Percentiles rank a stretch among this genome's conserved stretches.
phyloP scores from a whole-genome alignment of 1,284 basidiomycete species.

The Pyrrhoderma lamaoense region DNA sequence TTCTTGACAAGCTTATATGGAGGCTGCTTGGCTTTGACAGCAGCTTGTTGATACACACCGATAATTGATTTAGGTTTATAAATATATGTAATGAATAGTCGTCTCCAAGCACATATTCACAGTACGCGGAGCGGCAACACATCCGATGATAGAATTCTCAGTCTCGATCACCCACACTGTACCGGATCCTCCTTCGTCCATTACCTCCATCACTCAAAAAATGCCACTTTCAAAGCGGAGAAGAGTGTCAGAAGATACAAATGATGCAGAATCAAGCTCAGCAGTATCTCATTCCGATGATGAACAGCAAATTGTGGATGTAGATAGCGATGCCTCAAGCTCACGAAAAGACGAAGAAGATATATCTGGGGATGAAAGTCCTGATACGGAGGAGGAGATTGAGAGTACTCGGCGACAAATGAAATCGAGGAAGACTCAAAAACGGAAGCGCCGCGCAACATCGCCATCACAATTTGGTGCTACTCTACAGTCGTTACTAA shows the following conservation, averaged over 20 bases:
- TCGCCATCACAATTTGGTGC: slow-evolving; percentile 65
- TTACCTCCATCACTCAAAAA: too few species aligned
- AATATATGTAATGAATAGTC: too few species aligned
- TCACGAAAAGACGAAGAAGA: slow-evolving; percentile 24
- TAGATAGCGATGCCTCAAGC: slow-evolving; percentile 25
- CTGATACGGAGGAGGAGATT: slow-evolving; percentile 61
- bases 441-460: slow-evolving; percentile 73
- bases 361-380: slow-evolving; percentile 20
- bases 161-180: too few species aligned
- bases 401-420: slow-evolving; percentile 36
- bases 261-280: slow-evolving; percentile 3
- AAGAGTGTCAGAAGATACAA: slow-evolving; percentile 5
- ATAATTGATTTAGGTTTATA: too few species aligned
- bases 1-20: too few species aligned
- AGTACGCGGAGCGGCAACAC: too few species aligned
- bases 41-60: background rate
- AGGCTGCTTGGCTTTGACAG: background rate
- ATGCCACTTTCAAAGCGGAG: background rate
- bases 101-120: too few species aligned
- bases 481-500: slow-evolving; percentile 60
- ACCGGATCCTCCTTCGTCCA: too few species aligned
- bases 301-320: slow-evolving; percentile 23
- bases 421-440: slow-evolving; percentile 72
- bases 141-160: too few species aligned
- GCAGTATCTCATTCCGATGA: background rate